Evolutionary conservation across 140 eudicot species (phyloP).

Genomic region (Ambrosia hybrid): DNA sequence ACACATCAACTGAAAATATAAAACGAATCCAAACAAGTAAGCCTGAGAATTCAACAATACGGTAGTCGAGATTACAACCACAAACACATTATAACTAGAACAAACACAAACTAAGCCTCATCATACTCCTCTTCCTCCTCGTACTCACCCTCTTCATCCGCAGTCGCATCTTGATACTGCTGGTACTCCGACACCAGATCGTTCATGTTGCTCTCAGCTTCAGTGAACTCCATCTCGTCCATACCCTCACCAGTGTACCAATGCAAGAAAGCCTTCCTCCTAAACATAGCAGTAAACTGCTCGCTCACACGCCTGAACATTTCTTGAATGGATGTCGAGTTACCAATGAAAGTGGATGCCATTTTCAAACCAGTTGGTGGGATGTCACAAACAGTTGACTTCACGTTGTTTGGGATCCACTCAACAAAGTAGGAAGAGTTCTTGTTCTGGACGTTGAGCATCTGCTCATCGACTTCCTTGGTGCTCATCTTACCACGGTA

Average conservation of each 20-base stretch:
- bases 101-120: constrained; percentile 1
- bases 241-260: constrained; percentile 40
- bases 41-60: too few species aligned
- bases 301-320: constrained; percentile 50
- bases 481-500: constrained; percentile 6
- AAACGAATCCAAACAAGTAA: too few species aligned
- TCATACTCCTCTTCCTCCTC: constrained; percentile 38
- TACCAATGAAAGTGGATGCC: constrained; percentile 64
- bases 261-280: constrained; percentile 74
- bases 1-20: too few species aligned
- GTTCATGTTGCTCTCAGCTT: background rate
- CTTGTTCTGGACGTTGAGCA: background rate
- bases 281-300: constrained; percentile 65
- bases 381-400: constrained; percentile 62
- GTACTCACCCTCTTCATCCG: constrained; percentile 41
- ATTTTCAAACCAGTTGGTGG: constrained; percentile 64
- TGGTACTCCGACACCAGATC: constrained; percentile 26
- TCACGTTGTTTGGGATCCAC: constrained; percentile 29
- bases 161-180: constrained; percentile 46
- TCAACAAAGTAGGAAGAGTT: background rate
- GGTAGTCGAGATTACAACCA: background rate
- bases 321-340: constrained; percentile 34
- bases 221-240: constrained; percentile 2
- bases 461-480: background rate
- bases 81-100: background rate